Evolutionary conservation across 495 filamentous ascomycete genomes (phyloP), one percentile per base, ranked within the genome.

Genomic region (Oleoguttula mirabilis): DNA sequence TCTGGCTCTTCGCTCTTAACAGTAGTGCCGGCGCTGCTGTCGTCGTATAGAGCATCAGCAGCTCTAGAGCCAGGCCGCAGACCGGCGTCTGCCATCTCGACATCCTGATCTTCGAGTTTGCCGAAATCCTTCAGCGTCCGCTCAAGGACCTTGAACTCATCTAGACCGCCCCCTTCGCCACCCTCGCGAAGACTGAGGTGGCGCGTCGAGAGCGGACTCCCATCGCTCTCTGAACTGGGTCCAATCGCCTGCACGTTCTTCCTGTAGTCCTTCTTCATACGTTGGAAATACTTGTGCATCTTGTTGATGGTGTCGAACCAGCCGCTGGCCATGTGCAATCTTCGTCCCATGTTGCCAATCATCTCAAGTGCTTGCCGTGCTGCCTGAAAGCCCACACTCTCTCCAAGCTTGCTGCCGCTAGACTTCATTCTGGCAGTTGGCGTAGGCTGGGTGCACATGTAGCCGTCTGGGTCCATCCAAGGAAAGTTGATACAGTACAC

Each of bases 401-500:
- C 42, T 44, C 55, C 41, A 55, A 60, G 15, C 48, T 45, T 32
- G 50, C 45, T 10, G 33, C 21, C 39, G 20, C 35, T 36, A 7
- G 8, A 20, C 21, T 21, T 35, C n/a, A n/a, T n/a, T 15, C 16
- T 42, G 57, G 8, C 60, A 54, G 8, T 50, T 55, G 19, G 51
- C 56, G 27, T 4, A 5, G 45, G 20, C 11, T 32, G 41, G 10
- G 47, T 52, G 23, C 66, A 60, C 63, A 88, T 69, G 51, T 76
- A 71, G 12, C 71, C 69, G 16, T 76, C 68, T 0, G 66, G 66
- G 50, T 93, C 85, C 80, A 90, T 87, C 47, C 80, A 76, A 0
- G 79, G 75, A 56, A 88, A 93, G 54, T 80, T 72, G 20, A 68
- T 66, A 8, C 73, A 75, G 55, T 92, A 93, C 8, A 88, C 63